These are phyloP conservation scores for Pisolithus albus DNA, from an alignment of 768 basidiomycete genomes.

Conservation along the genomic window DNA sequence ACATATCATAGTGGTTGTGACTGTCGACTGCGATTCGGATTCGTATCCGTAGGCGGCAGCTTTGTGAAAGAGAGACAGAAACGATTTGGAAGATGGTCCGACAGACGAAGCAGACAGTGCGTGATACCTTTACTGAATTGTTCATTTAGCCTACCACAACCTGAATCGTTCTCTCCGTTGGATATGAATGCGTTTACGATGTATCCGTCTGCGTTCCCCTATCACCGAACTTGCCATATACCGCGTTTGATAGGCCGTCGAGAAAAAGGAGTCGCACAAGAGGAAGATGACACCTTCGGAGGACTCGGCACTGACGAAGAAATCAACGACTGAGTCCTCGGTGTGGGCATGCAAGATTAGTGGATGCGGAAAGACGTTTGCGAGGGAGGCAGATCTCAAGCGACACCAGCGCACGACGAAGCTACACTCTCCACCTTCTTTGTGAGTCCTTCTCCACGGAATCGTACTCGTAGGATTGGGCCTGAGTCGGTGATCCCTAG, in stretches of 20 bases:
- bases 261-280: constrained; percentile 37
- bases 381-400: constrained; percentile 76
- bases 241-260: constrained; percentile 27
- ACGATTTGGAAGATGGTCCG: constrained; percentile 19
- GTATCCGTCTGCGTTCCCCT: constrained; percentile 3
- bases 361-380: constrained; percentile 77
- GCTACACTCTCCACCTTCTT: constrained; percentile 65
- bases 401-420: constrained; percentile 78
- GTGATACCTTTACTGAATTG: constrained; percentile 14
- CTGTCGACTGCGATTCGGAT: too few relatives aligned
- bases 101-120: constrained; percentile 30
- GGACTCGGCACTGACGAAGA: constrained; percentile 46
- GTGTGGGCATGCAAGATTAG: constrained; percentile 78
- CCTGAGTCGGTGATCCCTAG: constrained; percentile 29
- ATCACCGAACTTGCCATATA: not conserved
- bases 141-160: constrained; percentile 17
- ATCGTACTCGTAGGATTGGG: constrained; percentile 9
- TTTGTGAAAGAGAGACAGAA: not conserved
- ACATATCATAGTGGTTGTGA: not conserved
- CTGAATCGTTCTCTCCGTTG: constrained; percentile 4
- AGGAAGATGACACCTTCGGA: constrained; percentile 32
- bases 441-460: constrained; percentile 37
- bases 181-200: not conserved
- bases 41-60: too few relatives aligned
- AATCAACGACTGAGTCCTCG: constrained; percentile 35